These are phyloP conservation scores for Botrytis paeoniae DNA, from an alignment of 2,329 filamentous ascomycete species.

Conservation along the genomic window DNA sequence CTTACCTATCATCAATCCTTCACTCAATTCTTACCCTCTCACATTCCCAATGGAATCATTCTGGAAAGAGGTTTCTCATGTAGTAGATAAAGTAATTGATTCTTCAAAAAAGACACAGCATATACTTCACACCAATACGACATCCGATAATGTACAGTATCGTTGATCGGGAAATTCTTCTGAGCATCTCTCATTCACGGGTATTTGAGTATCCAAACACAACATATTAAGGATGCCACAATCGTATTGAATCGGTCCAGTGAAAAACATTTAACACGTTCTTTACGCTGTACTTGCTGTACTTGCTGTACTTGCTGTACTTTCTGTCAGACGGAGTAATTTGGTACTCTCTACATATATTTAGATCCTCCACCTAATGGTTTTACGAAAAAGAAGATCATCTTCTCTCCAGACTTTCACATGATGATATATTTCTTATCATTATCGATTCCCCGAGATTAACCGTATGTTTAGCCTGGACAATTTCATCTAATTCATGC, in stretches of 20 bases:
- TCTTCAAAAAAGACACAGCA: background rate
- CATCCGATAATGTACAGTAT: background rate
- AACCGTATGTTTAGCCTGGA: background rate
- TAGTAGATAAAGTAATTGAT: background rate
- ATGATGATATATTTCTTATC: background rate
- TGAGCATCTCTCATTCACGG: background rate
- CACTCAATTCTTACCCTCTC: background rate
- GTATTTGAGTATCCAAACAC: background rate
- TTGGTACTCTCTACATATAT: background rate
- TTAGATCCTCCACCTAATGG: background rate
- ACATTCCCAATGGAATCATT: background rate
- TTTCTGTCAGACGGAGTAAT: background rate
- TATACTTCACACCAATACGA: background rate
- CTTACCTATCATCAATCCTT: background rate
- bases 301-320: background rate
- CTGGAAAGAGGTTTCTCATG: background rate
- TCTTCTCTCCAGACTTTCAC: background rate
- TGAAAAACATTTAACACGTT: background rate
- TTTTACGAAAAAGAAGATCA: background rate
- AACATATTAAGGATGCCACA: background rate
- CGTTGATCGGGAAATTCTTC: constrained; percentile 12
- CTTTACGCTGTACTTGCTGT: background rate
- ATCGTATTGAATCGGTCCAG: constrained; percentile 9
- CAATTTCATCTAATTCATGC: background rate
- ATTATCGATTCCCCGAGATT: background rate